Percentiles rank a stretch among this genome's conserved stretches.
Evolutionary conservation across 257 asterid species (phyloP).

Genomic region (Ballota nigra): DNA sequence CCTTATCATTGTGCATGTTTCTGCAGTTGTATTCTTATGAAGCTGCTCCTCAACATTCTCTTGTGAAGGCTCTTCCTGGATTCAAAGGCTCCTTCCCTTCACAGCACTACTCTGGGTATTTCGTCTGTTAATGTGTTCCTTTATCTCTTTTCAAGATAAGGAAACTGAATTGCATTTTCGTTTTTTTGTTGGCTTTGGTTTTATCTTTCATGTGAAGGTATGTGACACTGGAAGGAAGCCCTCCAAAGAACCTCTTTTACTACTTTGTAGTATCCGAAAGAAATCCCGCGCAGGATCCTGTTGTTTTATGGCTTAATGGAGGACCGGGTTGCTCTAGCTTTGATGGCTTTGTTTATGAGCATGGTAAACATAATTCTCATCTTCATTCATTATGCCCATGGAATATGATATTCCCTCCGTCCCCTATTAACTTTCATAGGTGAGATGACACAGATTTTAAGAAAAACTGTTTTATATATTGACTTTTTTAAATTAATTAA

Average conservation of each 20-base stretch:
- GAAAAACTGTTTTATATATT: too few relatives aligned
- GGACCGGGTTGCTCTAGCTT: constrained; percentile 73
- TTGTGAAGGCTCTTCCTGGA: constrained; percentile 45
- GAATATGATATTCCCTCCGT: too few relatives aligned
- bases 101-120: constrained; percentile 56
- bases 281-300: constrained; percentile 45
- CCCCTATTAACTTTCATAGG: too few relatives aligned
- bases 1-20: constrained; percentile 24
- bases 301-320: constrained; percentile 68
- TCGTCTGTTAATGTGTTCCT: neutral
- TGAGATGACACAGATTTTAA: too few relatives aligned
- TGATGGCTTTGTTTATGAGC: constrained; percentile 69
- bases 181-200: neutral
- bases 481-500: too few relatives aligned
- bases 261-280: constrained; percentile 57
- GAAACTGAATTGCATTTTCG: neutral
- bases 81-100: constrained; percentile 59
- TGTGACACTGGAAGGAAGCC: constrained; percentile 31
- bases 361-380: constrained; percentile 33
- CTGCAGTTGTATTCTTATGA: constrained; percentile 24
- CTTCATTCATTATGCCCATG: neutral
- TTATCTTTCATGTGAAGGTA: constrained; percentile 30
- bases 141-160: neutral
- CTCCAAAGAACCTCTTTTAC: constrained; percentile 50
- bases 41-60: constrained; percentile 47